Conservation (phyloP, 139 green algal species). For the Raphidocelis subcapitata region DNA sequence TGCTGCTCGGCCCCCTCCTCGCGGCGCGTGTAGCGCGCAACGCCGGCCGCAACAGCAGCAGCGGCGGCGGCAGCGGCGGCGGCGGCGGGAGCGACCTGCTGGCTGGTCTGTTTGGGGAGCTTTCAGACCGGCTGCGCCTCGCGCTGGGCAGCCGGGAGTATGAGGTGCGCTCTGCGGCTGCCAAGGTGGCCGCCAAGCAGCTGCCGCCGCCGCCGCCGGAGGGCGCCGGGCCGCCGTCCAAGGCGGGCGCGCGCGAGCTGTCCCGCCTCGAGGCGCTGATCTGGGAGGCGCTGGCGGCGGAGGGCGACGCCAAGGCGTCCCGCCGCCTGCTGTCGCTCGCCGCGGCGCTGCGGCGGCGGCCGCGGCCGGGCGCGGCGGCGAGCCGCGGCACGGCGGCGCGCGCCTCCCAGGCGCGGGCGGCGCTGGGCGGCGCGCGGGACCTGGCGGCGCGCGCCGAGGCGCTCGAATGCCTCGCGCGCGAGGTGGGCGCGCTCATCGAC, state of each 20-base stretch:
- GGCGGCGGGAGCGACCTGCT: not conserved
- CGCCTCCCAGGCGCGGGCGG: constrained; percentile 26
- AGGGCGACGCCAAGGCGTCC: constrained; percentile 24
- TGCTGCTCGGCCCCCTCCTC: constrained; percentile 16
- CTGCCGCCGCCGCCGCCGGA: constrained; percentile 9
- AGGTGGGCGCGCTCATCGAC: constrained; percentile 13
- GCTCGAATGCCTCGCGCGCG: constrained; percentile 41
- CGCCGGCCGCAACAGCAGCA: constrained; percentile 1
- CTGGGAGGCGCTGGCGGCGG: constrained; percentile 11
- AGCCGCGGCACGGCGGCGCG: constrained; percentile 26
- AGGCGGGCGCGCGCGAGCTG: not conserved
- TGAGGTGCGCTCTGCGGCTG: constrained; percentile 52
- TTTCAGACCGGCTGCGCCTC: constrained; percentile 21
- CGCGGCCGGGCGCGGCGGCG: constrained; percentile 4
- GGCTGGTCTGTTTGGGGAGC: not conserved
- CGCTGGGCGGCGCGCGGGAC: constrained; percentile 9
- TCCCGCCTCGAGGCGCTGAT: not conserved
- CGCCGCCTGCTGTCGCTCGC: constrained; percentile 5
- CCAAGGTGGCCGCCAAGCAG: constrained; percentile 46
- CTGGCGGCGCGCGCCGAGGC: constrained; percentile 34
- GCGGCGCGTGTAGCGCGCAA: not conserved
- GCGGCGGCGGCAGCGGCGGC: constrained; percentile 7
- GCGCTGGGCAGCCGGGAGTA: constrained; percentile 40
- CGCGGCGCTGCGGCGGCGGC: not conserved
- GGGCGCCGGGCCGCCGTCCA: not conserved